Percentiles rank a stretch among this genome's conserved stretches.
Evolutionary conservation across 2,329 filamentous ascomycete species (phyloP).

Genomic region (Knoxdaviesia proteae): DNA sequence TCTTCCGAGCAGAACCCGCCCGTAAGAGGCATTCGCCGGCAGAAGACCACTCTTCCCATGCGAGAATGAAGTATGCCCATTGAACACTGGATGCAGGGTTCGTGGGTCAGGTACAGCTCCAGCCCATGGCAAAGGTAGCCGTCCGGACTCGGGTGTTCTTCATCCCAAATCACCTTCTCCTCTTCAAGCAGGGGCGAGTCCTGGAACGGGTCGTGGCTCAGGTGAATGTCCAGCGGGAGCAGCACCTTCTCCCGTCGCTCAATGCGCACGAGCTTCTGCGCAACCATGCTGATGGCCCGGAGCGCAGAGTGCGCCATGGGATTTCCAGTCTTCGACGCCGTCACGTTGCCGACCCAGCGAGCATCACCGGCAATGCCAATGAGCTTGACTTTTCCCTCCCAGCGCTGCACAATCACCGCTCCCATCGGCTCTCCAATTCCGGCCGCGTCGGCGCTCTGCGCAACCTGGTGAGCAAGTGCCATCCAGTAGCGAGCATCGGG

Average conservation of each 20-base stretch:
- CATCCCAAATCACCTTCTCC: conserved; percentile 39
- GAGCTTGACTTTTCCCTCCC: conserved; percentile 28
- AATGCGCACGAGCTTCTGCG: conserved; percentile 39
- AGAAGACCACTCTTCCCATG: conserved; percentile 71
- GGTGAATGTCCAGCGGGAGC: conserved; percentile 16
- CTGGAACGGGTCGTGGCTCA: conserved; percentile 42
- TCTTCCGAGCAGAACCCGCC: conserved; percentile 69
- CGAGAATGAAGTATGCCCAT: conserved; percentile 93
- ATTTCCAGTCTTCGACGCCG: conserved; percentile 35
- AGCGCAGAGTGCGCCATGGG: conserved; percentile 61
- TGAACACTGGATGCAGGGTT: conserved; percentile 89
- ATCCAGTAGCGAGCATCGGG: conserved; percentile 45
- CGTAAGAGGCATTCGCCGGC: conserved; percentile 55
- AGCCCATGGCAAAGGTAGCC: conserved; percentile 89
- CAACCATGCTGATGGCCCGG: conserved; percentile 67
- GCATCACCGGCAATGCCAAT: conserved; percentile 61
- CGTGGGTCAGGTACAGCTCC: conserved; percentile 85
- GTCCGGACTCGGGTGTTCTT: conserved; percentile 46
- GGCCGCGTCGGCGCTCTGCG: conserved; percentile 30
- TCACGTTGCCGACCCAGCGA: conserved; percentile 38
- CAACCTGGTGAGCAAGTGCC: conserved; percentile 43
- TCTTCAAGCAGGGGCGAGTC: conserved; percentile 47
- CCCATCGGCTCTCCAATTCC: conserved; percentile 51
- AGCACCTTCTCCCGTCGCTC: conserved; percentile 22
- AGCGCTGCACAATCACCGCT: conserved; percentile 52